These are phyloP conservation scores for Cladorrhinum samala DNA, from an alignment of 495 filamentous ascomycete genomes.

Conservation along the genomic window DNA sequence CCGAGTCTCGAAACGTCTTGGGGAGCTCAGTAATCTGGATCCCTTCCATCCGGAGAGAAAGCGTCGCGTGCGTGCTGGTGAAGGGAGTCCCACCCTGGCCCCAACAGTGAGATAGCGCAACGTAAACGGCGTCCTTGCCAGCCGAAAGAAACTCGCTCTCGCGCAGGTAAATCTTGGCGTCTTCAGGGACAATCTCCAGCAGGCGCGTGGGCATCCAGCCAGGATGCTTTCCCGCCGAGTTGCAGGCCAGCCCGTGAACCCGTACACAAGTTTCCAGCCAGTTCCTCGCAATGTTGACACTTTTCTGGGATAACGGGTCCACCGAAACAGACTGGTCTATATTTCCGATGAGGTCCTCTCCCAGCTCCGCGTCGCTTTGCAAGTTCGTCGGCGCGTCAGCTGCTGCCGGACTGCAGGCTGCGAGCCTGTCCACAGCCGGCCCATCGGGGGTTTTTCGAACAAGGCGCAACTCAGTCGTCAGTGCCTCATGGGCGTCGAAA, in stretches of 20 bases:
- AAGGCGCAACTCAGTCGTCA: constrained; percentile 11
- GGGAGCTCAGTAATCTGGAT: constrained; percentile 18
- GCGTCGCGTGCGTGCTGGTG: constrained; percentile 7
- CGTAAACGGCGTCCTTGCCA: constrained; percentile 1
- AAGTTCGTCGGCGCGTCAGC: background rate
- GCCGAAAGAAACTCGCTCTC: background rate
- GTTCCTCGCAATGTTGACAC: constrained; percentile 1
- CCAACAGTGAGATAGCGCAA: constrained; percentile 28
- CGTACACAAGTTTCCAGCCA: constrained; percentile 17
- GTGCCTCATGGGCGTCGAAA: constrained; percentile 7
- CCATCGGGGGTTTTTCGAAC: background rate
- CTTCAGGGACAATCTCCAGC: constrained; percentile 4
- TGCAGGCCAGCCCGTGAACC: constrained; percentile 12
- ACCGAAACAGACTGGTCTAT: background rate
- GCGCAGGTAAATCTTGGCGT: constrained; percentile 8
- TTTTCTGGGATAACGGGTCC: constrained; percentile 12
- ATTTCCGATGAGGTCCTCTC: background rate
- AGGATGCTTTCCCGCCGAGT: background rate
- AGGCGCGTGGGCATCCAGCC: constrained; percentile 13
- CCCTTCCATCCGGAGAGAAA: constrained; percentile 8
- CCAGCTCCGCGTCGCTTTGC: background rate
- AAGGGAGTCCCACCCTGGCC: constrained; percentile 14
- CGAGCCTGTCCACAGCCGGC: background rate
- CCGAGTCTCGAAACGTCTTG: constrained; percentile 19
- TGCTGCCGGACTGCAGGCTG: background rate